Conservation (phyloP, 441 rosid species). For the Erysimum pusillum region DNA sequence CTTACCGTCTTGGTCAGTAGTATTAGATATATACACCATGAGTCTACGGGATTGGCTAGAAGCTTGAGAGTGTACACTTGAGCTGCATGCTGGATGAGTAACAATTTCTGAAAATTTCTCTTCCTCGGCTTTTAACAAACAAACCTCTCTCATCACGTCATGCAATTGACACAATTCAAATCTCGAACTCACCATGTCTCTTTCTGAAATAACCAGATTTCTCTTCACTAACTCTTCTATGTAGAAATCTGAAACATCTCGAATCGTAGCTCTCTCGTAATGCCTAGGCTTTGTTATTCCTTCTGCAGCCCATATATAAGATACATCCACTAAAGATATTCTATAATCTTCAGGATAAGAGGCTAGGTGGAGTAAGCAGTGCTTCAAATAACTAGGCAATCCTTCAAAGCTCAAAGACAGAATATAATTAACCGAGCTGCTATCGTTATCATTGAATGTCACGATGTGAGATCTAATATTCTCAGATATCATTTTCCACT, state of each 20-base stretch:
- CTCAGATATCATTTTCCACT: slow-evolving; percentile 7
- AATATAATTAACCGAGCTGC: neutral
- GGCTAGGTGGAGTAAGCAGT: slow-evolving; percentile 45
- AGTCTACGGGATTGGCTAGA: no score
- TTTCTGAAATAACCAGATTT: neutral
- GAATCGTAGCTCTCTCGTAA: neutral
- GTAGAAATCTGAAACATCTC: slow-evolving; percentile 32
- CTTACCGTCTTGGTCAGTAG: no score
- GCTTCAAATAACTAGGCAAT: slow-evolving; percentile 39
- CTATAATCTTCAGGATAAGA: slow-evolving; percentile 44
- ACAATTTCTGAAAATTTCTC: neutral
- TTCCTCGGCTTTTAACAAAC: slow-evolving; percentile 35
- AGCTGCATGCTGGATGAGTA: neutral
- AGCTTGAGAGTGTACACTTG: no score
- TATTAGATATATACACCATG: no score
- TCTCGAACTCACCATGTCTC: neutral
- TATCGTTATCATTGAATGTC: neutral
- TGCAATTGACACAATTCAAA: slow-evolving; percentile 38
- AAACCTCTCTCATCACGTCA: slow-evolving; percentile 46
- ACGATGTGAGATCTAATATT: neutral
- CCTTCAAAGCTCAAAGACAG: slow-evolving; percentile 36
- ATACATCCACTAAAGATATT: slow-evolving; percentile 1
- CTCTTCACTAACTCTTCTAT: slow-evolving; percentile 41
- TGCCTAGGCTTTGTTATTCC: neutral
- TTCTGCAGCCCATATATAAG: slow-evolving; percentile 46